Evolutionary conservation across 2,329 filamentous ascomycete genomes (phyloP).

Genomic region (Chaetomium globosum): DNA sequence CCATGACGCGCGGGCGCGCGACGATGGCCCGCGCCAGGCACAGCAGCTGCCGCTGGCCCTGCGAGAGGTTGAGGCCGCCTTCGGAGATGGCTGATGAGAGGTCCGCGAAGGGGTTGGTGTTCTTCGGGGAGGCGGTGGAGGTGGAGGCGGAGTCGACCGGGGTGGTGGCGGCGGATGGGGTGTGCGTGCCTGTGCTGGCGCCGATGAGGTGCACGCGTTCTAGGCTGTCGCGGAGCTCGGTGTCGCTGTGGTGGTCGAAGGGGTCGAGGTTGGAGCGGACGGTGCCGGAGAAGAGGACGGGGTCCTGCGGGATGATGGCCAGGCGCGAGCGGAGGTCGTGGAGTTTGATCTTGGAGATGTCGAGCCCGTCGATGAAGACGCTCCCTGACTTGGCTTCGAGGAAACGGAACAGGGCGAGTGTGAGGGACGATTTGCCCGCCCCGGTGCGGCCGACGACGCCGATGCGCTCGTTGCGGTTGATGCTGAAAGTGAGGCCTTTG

Average conservation of each 20-base stretch:
- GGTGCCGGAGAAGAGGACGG: constrained; percentile 79
- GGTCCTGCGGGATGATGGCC: constrained; percentile 82
- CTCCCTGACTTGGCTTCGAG: constrained; percentile 67
- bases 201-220: constrained; percentile 66
- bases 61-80: constrained; percentile 73
- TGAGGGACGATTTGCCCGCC: constrained; percentile 75
- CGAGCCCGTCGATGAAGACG: constrained; percentile 71
- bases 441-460: constrained; percentile 80
- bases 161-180: constrained; percentile 47
- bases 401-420: constrained; percentile 76
- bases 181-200: constrained; percentile 23
- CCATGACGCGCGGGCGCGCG: constrained; percentile 72
- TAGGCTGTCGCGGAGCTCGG: constrained; percentile 69
- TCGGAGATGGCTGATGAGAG: constrained; percentile 68
- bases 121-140: constrained; percentile 47
- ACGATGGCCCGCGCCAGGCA: constrained; percentile 75
- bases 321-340: constrained; percentile 71
- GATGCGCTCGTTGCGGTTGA: constrained; percentile 68
- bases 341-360: constrained; percentile 72
- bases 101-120: constrained; percentile 67
- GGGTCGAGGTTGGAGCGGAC: constrained; percentile 77
- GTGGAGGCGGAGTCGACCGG: constrained; percentile 43
- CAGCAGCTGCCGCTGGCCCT: constrained; percentile 75
- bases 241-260: constrained; percentile 70
- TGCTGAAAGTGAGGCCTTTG: constrained; percentile 67